phyloP scores from a whole-genome alignment of 192 early-diverging fungal genomes.

The Gonapodya sp. region DNA sequence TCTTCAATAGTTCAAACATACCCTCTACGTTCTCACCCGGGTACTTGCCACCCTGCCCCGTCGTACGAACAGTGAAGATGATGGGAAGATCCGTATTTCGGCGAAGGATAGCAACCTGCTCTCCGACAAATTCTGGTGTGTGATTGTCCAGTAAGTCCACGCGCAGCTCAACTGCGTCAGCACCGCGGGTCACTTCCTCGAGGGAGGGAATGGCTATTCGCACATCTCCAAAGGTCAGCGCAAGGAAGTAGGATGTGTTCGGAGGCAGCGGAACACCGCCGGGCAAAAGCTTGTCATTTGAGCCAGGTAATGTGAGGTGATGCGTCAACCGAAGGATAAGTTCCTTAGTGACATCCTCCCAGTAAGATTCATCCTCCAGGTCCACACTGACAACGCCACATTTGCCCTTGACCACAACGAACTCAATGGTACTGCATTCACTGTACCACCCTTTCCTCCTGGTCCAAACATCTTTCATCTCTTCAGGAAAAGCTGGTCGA shows the following conservation, averaged over 20 bases:
- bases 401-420: slow-evolving; percentile 28
- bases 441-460: slow-evolving; percentile 67
- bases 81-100: slow-evolving; percentile 65
- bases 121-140: slow-evolving; percentile 56
- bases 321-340: slow-evolving; percentile 57
- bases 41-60: slow-evolving; percentile 80
- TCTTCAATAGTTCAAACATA: slow-evolving; percentile 53
- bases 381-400: slow-evolving; percentile 20
- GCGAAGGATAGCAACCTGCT: slow-evolving; percentile 71
- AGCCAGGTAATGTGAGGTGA: slow-evolving; percentile 19
- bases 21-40: slow-evolving; percentile 42
- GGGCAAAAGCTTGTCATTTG: not conserved
- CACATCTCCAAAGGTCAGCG: slow-evolving; percentile 59
- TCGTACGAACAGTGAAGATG: slow-evolving; percentile 86
- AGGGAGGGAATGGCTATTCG: slow-evolving; percentile 37
- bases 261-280: slow-evolving; percentile 14
- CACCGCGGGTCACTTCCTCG: slow-evolving; percentile 54
- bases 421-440: slow-evolving; percentile 74
- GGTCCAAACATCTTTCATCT: slow-evolving; percentile 68
- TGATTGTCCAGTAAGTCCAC: slow-evolving; percentile 66
- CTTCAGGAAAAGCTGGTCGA: slow-evolving; percentile 74
- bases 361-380: slow-evolving; percentile 3
- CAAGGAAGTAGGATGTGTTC: slow-evolving; percentile 10
- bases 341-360: slow-evolving; percentile 59
- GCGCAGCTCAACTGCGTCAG: slow-evolving; percentile 85